Percentiles rank a stretch among this genome's conserved stretches.
Conservation (phyloP, 306 rosid species). For the Senna siamea region DNA sequence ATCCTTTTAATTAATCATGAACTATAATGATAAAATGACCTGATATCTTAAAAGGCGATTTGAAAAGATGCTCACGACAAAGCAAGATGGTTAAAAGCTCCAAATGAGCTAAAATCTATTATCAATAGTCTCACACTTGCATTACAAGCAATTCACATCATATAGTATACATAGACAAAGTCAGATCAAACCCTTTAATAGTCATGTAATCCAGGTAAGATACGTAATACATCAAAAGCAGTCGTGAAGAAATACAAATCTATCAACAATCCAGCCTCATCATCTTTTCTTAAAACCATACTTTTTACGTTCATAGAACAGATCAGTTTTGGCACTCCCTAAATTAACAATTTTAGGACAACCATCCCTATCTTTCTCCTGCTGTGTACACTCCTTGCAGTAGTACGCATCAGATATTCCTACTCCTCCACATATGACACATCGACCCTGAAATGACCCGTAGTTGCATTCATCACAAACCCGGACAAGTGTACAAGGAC, state of each 20-base stretch:
- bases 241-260: conserved; percentile 16
- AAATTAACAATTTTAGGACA: conserved; percentile 92
- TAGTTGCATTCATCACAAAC: conserved; percentile 91
- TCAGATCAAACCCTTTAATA: neutral
- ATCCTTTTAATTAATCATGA: too few relatives aligned
- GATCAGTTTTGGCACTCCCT: conserved; percentile 86
- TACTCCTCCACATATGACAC: conserved; percentile 91
- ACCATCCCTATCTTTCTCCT: conserved; percentile 93
- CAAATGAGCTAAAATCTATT: too few relatives aligned
- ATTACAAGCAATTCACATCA: neutral
- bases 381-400: conserved; percentile 97
- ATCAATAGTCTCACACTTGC: neutral
- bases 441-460: conserved; percentile 79
- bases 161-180: conserved; percentile 1
- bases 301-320: conserved; percentile 86
- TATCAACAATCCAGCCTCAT: conserved; percentile 24
- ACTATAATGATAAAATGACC: too few relatives aligned
- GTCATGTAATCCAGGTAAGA: neutral
- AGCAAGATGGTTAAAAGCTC: neutral
- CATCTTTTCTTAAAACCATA: conserved; percentile 93
- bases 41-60: too few relatives aligned
- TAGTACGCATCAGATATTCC: conserved; percentile 94
- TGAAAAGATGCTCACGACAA: too few relatives aligned
- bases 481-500: conserved; percentile 90
- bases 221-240: conserved; percentile 6